phyloP scores from a whole-genome alignment of 768 basidiomycete species.

The Chlorophyllum brunneum region DNA sequence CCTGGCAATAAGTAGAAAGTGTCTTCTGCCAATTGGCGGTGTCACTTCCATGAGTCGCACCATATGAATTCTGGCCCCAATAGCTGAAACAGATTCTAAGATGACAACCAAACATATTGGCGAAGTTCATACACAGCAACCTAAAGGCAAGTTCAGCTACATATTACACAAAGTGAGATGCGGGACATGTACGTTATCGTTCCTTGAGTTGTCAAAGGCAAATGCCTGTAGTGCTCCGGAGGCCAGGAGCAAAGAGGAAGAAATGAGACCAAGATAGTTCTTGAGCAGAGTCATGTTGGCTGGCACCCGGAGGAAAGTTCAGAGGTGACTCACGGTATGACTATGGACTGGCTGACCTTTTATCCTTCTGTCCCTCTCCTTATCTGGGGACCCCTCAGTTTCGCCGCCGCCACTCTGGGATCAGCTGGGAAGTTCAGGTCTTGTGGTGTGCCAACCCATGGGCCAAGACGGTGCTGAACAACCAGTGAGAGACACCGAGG shows the following conservation, averaged over 20 bases:
- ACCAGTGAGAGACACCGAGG: not conserved
- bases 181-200: conserved; percentile 32
- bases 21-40: conserved; percentile 47
- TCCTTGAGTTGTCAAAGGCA: conserved; percentile 31
- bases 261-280: not conserved
- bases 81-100: conserved; percentile 27
- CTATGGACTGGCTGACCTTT: not conserved
- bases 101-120: not conserved
- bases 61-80: conserved; percentile 60
- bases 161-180: not conserved
- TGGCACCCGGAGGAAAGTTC: not conserved
- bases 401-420: conserved; percentile 1
- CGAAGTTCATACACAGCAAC: conserved; percentile 23
- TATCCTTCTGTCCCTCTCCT: not conserved
- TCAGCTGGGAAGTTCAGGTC: conserved; percentile 6
- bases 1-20: conserved; percentile 51
- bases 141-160: conserved; percentile 14
- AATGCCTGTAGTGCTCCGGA: not conserved
- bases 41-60: conserved; percentile 39
- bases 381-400: not conserved
- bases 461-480: not conserved
- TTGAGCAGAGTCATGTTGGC: not conserved
- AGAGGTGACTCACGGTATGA: not conserved
- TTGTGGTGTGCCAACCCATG: not conserved
- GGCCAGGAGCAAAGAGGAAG: conserved; percentile 7